Conservation (phyloP, 257 asterid genomes). For the Phtheirospermum japonicum region DNA sequence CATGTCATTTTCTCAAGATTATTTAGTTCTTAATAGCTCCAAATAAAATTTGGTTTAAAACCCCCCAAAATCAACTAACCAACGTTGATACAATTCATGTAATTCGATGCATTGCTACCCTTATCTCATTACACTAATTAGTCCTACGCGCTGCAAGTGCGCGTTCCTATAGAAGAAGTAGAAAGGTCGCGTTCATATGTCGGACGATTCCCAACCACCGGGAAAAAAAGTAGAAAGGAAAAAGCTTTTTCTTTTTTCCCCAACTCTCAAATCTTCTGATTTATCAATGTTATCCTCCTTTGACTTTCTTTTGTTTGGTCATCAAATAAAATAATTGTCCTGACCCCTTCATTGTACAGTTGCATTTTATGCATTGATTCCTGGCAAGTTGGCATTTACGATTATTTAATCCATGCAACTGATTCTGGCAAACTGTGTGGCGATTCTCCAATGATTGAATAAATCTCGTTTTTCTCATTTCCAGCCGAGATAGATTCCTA, state of each 20-base stretch:
- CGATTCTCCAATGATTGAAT: conserved; percentile 25
- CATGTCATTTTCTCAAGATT: too few relatives aligned
- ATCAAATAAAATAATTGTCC: neutral
- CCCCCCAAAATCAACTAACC: too few relatives aligned
- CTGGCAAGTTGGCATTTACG: conserved; percentile 17
- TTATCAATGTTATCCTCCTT: conserved; percentile 12
- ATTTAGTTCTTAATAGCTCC: too few relatives aligned
- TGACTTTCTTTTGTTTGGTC: conserved; percentile 5
- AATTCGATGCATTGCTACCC: too few relatives aligned
- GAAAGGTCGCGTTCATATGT: too few relatives aligned
- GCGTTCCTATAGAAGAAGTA: too few relatives aligned
- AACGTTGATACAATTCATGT: too few relatives aligned
- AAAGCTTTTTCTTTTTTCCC: neutral
- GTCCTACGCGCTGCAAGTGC: too few relatives aligned
- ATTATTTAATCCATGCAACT: conserved; percentile 32
- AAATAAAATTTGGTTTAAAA: too few relatives aligned
- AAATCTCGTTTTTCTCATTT: too few relatives aligned
- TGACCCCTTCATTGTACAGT: neutral
- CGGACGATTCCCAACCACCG: conserved; percentile 14
- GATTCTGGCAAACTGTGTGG: conserved; percentile 25
- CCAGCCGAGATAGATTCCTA: conserved; percentile 18
- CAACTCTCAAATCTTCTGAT: conserved; percentile 6
- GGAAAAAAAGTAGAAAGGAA: neutral
- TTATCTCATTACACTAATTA: too few relatives aligned
- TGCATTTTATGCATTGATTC: conserved; percentile 20